These are phyloP conservation scores for Chytriomyces confervae DNA, from an alignment of 192 early-diverging fungal species.

Conservation along the genomic window DNA sequence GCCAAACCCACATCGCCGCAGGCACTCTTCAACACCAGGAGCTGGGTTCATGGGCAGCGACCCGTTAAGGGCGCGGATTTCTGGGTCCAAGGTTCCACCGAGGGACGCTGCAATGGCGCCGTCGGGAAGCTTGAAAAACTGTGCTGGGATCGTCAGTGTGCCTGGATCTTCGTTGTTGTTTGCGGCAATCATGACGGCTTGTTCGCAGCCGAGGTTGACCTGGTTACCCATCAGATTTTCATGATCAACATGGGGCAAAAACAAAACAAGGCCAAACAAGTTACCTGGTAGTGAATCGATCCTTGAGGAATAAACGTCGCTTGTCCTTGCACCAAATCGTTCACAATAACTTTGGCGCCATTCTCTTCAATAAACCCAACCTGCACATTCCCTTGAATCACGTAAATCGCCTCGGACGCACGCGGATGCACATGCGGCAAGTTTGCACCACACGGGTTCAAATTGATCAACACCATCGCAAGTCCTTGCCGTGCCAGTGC, in stretches of 20 bases:
- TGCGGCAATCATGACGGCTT: background rate
- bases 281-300: too few species aligned
- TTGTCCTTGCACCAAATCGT: background rate
- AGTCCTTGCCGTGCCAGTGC: background rate
- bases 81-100: background rate
- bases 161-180: conserved; percentile 5
- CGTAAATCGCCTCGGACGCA: background rate
- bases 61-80: background rate
- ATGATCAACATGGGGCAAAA: too few species aligned
- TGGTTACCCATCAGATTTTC: too few species aligned
- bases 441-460: background rate
- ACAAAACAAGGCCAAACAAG: too few species aligned
- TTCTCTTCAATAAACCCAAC: background rate
- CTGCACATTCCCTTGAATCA: background rate
- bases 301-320: background rate
- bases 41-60: background rate
- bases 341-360: background rate
- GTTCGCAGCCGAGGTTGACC: background rate
- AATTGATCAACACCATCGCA: background rate
- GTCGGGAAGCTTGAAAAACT: background rate
- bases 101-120: background rate
- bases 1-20: background rate
- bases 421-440: background rate
- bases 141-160: background rate
- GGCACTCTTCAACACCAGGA: background rate